A percentile compares a stretch with the other conserved stretches of the same genome.
Conservation (phyloP, 129 eudicot genomes). For the Flaveria brownii region DNA sequence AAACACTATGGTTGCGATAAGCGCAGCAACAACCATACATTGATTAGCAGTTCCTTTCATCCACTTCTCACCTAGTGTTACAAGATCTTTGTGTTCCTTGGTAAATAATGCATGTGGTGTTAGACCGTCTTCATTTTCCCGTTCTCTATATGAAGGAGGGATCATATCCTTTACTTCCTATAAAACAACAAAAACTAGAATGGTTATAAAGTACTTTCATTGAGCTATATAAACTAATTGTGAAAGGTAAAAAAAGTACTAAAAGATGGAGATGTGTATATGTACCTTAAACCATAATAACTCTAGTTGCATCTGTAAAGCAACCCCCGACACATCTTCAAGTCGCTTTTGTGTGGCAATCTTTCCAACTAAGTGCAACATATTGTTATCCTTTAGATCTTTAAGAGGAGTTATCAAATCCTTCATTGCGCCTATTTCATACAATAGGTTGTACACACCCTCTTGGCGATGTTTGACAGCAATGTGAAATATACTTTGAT, state of each 20-base stretch:
- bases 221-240: neutral
- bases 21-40: constrained; percentile 12
- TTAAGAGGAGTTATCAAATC: constrained; percentile 5
- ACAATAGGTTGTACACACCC: neutral
- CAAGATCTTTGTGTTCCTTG: constrained; percentile 16
- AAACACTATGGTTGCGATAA: constrained; percentile 16
- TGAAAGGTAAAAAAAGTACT: neutral
- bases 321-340: constrained; percentile 14
- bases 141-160: constrained; percentile 1
- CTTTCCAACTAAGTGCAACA: constrained; percentile 8
- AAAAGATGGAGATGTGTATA: neutral
- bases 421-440: constrained; percentile 17
- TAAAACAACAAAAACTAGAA: neutral
- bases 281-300: constrained; percentile 3
- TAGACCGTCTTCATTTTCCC: constrained; percentile 4
- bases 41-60: constrained; percentile 5
- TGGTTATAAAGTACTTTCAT: neutral
- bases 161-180: neutral
- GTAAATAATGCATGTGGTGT: constrained; percentile 12
- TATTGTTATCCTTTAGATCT: neutral
- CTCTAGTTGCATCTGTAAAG: constrained; percentile 12
- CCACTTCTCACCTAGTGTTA: constrained; percentile 4
- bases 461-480: constrained; percentile 14
- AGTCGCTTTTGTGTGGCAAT: neutral
- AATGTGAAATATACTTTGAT: constrained; percentile 10